These are phyloP conservation scores for Candida nonsorbophila DNA, from an alignment of 805 yeast genomes.

Conservation along the genomic window DNA sequence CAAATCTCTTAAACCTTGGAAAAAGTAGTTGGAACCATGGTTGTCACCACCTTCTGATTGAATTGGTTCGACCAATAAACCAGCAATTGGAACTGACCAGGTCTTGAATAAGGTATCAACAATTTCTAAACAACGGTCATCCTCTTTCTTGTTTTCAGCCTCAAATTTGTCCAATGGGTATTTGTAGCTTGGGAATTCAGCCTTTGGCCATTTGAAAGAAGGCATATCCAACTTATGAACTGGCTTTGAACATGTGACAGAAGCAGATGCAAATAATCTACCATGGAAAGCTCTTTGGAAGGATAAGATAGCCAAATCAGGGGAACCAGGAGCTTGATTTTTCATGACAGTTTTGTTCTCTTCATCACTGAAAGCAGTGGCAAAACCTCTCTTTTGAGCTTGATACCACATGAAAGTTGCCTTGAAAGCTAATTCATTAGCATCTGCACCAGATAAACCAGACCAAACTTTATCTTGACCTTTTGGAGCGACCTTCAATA, in stretches of 20 bases:
- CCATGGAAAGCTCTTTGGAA: conserved; percentile 56
- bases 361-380: conserved; percentile 54
- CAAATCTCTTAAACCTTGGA: conserved; percentile 58
- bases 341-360: conserved; percentile 74
- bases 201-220: conserved; percentile 56
- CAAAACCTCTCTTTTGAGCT: conserved; percentile 59
- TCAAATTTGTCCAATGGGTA: conserved; percentile 33
- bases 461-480: conserved; percentile 75
- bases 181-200: conserved; percentile 40
- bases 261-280: conserved; percentile 49
- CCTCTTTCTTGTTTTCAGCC: conserved; percentile 42
- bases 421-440: conserved; percentile 84
- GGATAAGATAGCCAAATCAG: conserved; percentile 49
- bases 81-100: conserved; percentile 45
- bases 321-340: conserved; percentile 67
- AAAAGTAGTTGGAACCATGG: conserved; percentile 58
- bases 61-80: conserved; percentile 53
- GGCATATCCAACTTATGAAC: conserved; percentile 56
- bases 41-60: conserved; percentile 78
- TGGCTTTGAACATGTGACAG: conserved; percentile 53
- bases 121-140: conserved; percentile 39
- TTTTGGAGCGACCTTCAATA: conserved; percentile 68
- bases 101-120: conserved; percentile 35
- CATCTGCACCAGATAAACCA: conserved; percentile 81
- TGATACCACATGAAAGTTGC: conserved; percentile 84